Base-by-base conservation (phyloP, 2,329 filamentous ascomycete species). In the Aspergillus ochraceus region DNA sequence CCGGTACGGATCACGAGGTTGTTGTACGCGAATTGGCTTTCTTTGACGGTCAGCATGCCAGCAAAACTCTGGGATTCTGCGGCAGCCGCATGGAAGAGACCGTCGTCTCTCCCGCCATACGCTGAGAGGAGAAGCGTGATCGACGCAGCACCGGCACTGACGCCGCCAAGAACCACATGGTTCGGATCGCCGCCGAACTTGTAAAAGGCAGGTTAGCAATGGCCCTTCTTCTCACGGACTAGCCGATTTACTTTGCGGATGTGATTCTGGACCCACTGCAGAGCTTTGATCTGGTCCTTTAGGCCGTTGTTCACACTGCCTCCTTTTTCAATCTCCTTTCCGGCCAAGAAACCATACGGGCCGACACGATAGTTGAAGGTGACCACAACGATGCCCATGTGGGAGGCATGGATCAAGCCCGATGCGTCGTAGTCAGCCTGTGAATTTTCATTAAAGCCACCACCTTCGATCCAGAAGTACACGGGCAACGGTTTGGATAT, bases 321-420 rank as follows among this genome's bases (percentile, higher is more conserved):
- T 4, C 75, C 64, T 64, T 61, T 32, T 32, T 76, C 64, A 1
- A 88, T 74, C 65, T 88, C 83, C 17, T 83, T 76, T 57, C 86
- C 80, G 1, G 85, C 84, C 12, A 93, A 79, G 70, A 92, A 93
- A 0, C 90, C 90, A 65, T 87, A 92, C 0, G 85, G 83, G 0
- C 90, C 90, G 11, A 93, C 88, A 5, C 90, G 86, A 70, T 93
- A 92, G 74, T 92, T 92, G 75, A 91, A 83, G 10, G 82, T 88
- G 2, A 93, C 88, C 0, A 91, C 85, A 0, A 93, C 76, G 26
- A 92, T 87, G 51, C 84, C 80, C 59, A 83, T 76, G 42, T 81
- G 79, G 19, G 84, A 84, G 0, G 86, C 87, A 30, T 80, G 71
- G 29, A 88, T 79, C n/a, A 92, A 74, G 0, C 83, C 85, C 1